These are phyloP conservation scores for Pleurotus sapidus DNA, from an alignment of 768 basidiomycete genomes.

Conservation along the genomic window DNA sequence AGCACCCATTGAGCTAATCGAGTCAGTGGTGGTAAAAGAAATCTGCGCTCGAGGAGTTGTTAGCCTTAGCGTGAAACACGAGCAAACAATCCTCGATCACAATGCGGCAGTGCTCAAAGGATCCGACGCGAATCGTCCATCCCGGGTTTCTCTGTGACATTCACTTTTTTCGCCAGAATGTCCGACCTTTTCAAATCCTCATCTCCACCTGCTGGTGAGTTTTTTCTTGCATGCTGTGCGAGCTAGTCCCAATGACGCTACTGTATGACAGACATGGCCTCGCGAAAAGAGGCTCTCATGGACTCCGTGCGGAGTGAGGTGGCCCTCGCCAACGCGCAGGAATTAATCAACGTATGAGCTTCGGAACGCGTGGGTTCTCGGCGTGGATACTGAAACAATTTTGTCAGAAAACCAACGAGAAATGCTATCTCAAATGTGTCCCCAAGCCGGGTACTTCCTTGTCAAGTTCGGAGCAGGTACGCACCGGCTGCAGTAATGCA, in stretches of 20 bases:
- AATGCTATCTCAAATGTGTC: conserved; percentile 76
- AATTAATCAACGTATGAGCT: conserved; percentile 67
- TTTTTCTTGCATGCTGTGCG: not conserved
- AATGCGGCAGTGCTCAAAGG: not conserved
- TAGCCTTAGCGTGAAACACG: conserved; percentile 9
- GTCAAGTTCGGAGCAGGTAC: conserved; percentile 70
- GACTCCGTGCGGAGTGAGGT: conserved; percentile 66
- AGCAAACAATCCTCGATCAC: not conserved
- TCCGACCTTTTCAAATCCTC: conserved; percentile 49
- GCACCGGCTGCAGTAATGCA: conserved; percentile 5
- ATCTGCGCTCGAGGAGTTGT: too few species aligned
- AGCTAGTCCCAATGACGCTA: not conserved
- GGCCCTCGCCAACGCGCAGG: conserved; percentile 72
- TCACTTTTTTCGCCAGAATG: conserved; percentile 28
- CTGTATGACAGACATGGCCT: conserved; percentile 34
- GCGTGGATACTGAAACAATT: too few species aligned
- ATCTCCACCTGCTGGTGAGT: conserved; percentile 28
- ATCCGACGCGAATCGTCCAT: not conserved
- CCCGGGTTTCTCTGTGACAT: too few species aligned
- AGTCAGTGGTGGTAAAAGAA: too few species aligned
- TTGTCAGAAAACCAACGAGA: conserved; percentile 71
- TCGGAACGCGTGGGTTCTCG: too few species aligned
- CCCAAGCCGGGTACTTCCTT: conserved; percentile 71
- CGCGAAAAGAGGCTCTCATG: conserved; percentile 57
- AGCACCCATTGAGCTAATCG: conserved; percentile 56